A percentile compares a stretch with the other conserved stretches of the same genome.
Evolutionary conservation across 345 rosid genomes (phyloP).

Genomic region (Gossypium rotundifolium): DNA sequence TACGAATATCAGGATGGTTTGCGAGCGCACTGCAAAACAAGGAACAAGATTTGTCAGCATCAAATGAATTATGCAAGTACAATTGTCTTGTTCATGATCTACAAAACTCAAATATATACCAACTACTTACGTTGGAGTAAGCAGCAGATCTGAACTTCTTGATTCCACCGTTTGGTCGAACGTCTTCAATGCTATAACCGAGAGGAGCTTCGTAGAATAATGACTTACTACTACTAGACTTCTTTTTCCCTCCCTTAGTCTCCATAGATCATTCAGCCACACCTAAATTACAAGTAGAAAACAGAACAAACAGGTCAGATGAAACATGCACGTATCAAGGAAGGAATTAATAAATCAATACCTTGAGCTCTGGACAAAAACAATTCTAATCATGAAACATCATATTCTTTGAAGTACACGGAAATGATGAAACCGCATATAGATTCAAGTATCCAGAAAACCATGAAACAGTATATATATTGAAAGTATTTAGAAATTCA

Average conservation of each 20-base stretch:
- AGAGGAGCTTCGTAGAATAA: conserved; percentile 85
- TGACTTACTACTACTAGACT: conserved; percentile 51
- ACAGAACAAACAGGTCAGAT: neutral
- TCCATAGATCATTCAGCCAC: conserved; percentile 33
- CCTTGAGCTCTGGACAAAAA: neutral
- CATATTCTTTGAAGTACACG: too few species aligned
- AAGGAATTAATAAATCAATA: neutral
- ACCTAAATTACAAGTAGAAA: neutral
- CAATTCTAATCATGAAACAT: neutral
- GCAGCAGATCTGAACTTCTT: conserved; percentile 91
- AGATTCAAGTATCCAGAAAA: too few species aligned
- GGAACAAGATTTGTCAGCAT: neutral
- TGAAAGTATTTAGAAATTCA: too few species aligned
- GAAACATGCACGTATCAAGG: neutral
- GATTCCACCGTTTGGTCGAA: conserved; percentile 86
- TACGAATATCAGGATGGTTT: conserved; percentile 56
- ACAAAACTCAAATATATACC: neutral
- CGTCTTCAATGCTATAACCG: conserved; percentile 88
- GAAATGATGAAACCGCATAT: neutral
- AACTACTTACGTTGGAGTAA: conserved; percentile 68
- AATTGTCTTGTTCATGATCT: neutral
- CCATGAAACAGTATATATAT: too few species aligned
- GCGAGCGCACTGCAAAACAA: conserved; percentile 52
- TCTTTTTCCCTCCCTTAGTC: conserved; percentile 75
- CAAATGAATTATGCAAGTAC: neutral